Conservation (phyloP, 2,329 filamentous ascomycete species). For the Penicillium palitans region DNA sequence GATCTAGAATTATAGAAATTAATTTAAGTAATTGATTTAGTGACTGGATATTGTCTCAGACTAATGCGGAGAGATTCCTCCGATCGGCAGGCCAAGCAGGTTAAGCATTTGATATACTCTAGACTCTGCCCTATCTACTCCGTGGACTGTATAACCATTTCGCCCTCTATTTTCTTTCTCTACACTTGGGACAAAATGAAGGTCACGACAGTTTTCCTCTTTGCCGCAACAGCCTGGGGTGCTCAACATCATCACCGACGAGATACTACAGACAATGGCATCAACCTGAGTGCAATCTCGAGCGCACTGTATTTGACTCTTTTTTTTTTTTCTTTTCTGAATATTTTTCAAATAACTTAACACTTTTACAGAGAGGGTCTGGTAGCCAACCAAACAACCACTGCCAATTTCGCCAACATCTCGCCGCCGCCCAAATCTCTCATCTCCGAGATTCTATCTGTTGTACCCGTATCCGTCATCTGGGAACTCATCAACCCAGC, state of each 20-base stretch:
- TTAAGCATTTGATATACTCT: slow-evolving; percentile 23
- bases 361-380: no score
- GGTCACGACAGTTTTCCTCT: slow-evolving; percentile 13
- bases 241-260: slow-evolving; percentile 17
- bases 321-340: background rate
- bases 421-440: no score
- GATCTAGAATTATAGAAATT: background rate
- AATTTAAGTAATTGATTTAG: background rate
- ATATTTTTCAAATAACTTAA: background rate
- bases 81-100: slow-evolving; percentile 8
- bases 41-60: background rate
- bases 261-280: slow-evolving; percentile 14
- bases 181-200: slow-evolving; percentile 16
- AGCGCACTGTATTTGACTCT: slow-evolving; percentile 21
- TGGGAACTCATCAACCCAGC: no score
- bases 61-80: background rate
- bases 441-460: no score
- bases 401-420: no score
- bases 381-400: no score
- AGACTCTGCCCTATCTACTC: background rate
- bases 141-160: background rate
- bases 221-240: slow-evolving; percentile 18
- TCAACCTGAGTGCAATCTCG: slow-evolving; percentile 23
- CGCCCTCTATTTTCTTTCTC: background rate
- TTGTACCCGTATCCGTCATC: no score